Evolutionary conservation across 2,329 filamentous ascomycete species (phyloP), one percentile per base, ranked within the genome.

Genomic region (Scytalidium sp.): DNA sequence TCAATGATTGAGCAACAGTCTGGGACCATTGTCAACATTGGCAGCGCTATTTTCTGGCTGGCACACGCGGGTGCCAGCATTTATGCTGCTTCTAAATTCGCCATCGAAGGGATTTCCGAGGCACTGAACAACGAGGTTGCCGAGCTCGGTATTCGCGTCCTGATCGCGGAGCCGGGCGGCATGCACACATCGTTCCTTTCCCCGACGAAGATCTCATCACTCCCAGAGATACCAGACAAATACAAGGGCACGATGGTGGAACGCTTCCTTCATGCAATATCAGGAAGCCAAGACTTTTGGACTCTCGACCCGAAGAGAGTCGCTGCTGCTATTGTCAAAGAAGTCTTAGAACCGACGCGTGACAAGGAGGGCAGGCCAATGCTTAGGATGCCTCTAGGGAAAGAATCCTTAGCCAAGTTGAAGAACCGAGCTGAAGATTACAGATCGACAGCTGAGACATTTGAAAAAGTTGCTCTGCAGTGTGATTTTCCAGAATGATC

Each of bases 1-100:
- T 60, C 66, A 17, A 66, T 81, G 58, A 70, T 77, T 17, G 56
- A 60, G 9, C 70, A 67, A 3, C 50, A 60, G 1, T 64, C 64
- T 2, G 72, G 75, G 6, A 68, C 67, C 17, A 49, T 56, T 19
- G 49, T 56, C 13, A 49, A 53, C 25, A 41, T 56, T 32, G 40
- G 19, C 41, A 46, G 39, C 13, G 45, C 49, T 23, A n/a, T 32
- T 20, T 25, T 20, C 22, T 45, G 43, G 43, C 22, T 25, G 8
- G 21, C 25, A 7, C 20, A n/a, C 22, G 45, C 43, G 29, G 51
- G 48, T 15, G 19, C 11, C 15, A 40, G 42, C 4, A 19, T 45
- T 13, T 56, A 56, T 19, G 17, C 43, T 5, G 46, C 25, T 4
- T 43, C 32, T 19, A 56, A 56, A 32, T 54, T 51, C 25, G 53